Conservation (phyloP, 108 stramenopile genomes). For the Fistulifera pelliculosa region DNA sequence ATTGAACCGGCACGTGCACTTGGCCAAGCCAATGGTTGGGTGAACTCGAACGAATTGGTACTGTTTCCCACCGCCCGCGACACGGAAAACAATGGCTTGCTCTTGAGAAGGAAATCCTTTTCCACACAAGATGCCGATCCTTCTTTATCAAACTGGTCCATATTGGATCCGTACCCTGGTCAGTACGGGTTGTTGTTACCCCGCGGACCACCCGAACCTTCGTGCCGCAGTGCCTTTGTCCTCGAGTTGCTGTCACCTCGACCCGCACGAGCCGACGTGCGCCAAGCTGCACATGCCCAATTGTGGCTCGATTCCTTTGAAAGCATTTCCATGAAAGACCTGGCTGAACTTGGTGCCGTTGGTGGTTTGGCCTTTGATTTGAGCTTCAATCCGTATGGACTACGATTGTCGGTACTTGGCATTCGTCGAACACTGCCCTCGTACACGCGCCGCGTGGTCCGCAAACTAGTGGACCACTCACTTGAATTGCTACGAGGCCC, state of each 20-base stretch:
- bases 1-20: conserved; percentile 36
- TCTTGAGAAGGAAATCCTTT: too few relatives aligned
- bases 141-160: not conserved
- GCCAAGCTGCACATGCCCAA: conserved; percentile 46
- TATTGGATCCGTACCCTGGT: not conserved
- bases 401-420: conserved; percentile 59
- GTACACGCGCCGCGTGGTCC: conserved; percentile 56
- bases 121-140: too few relatives aligned
- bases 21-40: not conserved
- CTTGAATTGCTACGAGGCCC: conserved; percentile 35
- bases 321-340: conserved; percentile 37
- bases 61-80: not conserved
- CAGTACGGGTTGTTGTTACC: conserved; percentile 15
- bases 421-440: conserved; percentile 59
- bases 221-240: conserved; percentile 51
- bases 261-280: conserved; percentile 40
- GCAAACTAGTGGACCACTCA: conserved; percentile 57
- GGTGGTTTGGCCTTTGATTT: conserved; percentile 73
- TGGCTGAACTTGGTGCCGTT: conserved; percentile 64
- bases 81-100: too few relatives aligned
- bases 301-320: conserved; percentile 67
- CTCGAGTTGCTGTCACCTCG: conserved; percentile 59
- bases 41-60: not conserved
- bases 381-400: conserved; percentile 57
- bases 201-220: conserved; percentile 46